Evolutionary conservation across 176 grass and related monocot genomes (phyloP).

Genomic region (Pontederia paniculata): DNA sequence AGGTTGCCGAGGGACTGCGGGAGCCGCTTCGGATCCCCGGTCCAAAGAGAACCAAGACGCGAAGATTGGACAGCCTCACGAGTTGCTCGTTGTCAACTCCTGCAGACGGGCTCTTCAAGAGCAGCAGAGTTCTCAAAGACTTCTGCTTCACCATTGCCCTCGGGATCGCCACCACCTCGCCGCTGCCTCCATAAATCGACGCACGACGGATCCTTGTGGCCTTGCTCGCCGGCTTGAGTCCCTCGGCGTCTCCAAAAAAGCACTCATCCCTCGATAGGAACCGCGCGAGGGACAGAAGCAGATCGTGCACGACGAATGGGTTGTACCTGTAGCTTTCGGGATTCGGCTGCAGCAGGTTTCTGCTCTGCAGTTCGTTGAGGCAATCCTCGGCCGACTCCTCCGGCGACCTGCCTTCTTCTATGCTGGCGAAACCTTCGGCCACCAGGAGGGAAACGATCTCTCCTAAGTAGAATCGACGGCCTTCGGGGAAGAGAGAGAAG

Average conservation of each 20-base stretch:
- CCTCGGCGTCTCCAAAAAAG: background rate
- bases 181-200: background rate
- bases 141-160: too few species aligned
- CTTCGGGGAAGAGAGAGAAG: slow-evolving; percentile 26
- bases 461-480: background rate
- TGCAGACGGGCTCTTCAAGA: background rate
- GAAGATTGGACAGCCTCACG: background rate
- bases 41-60: slow-evolving; percentile 8
- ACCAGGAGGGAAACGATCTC: slow-evolving; percentile 19
- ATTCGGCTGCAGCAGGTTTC: slow-evolving; percentile 18
- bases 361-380: slow-evolving; percentile 12
- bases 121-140: background rate
- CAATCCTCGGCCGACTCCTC: slow-evolving; percentile 25
- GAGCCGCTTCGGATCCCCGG: slow-evolving; percentile 5
- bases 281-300: background rate
- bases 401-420: background rate
- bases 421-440: slow-evolving; percentile 31
- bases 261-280: slow-evolving; percentile 9
- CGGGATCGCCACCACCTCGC: background rate
- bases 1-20: slow-evolving; percentile 18
- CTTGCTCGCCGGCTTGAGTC: background rate
- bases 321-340: background rate
- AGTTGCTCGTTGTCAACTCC: background rate
- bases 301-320: background rate
- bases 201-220: background rate